Percentiles rank a stretch among this genome's conserved stretches.
These are phyloP conservation scores for Nidularia pulvinata DNA, from an alignment of 768 basidiomycete species.

Conservation along the genomic window DNA sequence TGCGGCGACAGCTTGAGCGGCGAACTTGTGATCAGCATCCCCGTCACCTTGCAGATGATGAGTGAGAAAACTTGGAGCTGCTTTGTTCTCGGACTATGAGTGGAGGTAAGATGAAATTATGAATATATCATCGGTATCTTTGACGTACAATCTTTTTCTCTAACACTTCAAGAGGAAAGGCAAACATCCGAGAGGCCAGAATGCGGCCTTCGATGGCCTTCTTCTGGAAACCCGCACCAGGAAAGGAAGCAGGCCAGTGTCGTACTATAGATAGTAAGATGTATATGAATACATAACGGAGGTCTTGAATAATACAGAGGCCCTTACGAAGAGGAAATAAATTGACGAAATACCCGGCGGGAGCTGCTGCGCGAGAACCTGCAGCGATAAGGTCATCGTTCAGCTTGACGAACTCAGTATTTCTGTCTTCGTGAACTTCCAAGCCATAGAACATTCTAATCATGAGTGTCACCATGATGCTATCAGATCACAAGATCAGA, in stretches of 20 bases:
- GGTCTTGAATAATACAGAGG: not conserved
- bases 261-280: not conserved
- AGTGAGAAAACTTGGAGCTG: not conserved
- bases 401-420: not conserved
- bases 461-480: not conserved
- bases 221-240: not conserved
- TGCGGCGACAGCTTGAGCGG: not conserved
- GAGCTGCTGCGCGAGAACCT: not conserved
- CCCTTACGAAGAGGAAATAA: not conserved
- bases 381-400: not conserved
- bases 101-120: too few relatives aligned
- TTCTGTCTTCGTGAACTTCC: not conserved
- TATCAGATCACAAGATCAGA: not conserved
- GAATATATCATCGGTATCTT: too few relatives aligned
- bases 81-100: not conserved
- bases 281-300: not conserved
- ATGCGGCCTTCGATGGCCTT: not conserved
- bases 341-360: not conserved
- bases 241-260: not conserved
- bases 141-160: not conserved
- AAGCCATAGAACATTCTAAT: not conserved
- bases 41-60: not conserved
- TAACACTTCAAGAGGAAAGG: not conserved
- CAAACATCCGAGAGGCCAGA: not conserved
- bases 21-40: not conserved